These are phyloP conservation scores for Oryza officinalis DNA, from an alignment of 176 grass and related monocot genomes.

Conservation along the genomic window DNA sequence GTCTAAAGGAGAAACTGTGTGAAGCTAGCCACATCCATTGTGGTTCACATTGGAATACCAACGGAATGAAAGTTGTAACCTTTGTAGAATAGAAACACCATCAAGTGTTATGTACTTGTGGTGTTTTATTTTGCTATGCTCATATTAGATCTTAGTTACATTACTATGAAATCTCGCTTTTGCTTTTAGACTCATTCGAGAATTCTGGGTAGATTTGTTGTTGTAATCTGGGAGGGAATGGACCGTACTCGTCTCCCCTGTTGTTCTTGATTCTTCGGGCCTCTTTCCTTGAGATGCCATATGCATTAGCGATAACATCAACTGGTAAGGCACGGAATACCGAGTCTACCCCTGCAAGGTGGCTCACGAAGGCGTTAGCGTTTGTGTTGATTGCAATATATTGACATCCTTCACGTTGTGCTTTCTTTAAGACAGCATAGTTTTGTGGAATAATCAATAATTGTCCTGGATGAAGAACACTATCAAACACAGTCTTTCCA, in stretches of 20 bases:
- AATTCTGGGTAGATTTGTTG: not conserved
- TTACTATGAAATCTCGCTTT: not conserved
- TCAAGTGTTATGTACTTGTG: too few species aligned
- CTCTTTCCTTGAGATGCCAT: not conserved
- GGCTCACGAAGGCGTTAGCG: not conserved
- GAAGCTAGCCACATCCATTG: not conserved
- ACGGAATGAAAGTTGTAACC: not conserved
- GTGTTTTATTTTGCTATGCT: not conserved
- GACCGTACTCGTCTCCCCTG: not conserved
- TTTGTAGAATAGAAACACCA: too few species aligned
- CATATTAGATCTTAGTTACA: not conserved
- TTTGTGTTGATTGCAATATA: not conserved
- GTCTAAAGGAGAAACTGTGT: too few species aligned
- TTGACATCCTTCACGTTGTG: not conserved
- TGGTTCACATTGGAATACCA: too few species aligned
- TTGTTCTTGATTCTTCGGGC: not conserved
- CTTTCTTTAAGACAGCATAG: not conserved
- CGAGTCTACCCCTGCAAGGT: not conserved
- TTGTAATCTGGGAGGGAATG: not conserved
- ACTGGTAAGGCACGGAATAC: not conserved
- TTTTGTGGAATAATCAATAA: not conserved
- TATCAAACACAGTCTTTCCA: not conserved
- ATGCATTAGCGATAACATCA: not conserved
- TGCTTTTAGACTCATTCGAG: not conserved
- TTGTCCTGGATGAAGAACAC: not conserved